Evolutionary conservation across 2,329 filamentous ascomycete genomes (phyloP).

Genomic region (Ramichloridium luteum): DNA sequence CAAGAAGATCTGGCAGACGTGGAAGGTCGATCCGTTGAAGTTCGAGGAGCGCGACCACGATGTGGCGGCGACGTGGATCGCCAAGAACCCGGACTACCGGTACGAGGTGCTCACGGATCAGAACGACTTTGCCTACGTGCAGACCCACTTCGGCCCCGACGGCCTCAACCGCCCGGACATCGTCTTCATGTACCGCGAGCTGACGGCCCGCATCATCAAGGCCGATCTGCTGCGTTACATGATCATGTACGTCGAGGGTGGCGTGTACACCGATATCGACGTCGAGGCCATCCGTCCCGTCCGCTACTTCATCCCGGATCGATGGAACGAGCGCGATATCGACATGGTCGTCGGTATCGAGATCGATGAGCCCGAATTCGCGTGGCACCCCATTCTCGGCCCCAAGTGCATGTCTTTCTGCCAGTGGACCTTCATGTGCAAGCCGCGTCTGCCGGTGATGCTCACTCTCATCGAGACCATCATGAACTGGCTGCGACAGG

Average conservation of each 20-base stretch:
- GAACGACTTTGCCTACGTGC: slow-evolving; percentile 56
- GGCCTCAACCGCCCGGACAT: slow-evolving; percentile 58
- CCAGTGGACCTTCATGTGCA: slow-evolving; percentile 64
- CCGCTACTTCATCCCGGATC: slow-evolving; percentile 48
- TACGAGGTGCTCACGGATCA: slow-evolving; percentile 60
- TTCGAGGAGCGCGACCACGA: slow-evolving; percentile 53
- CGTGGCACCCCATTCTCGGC: slow-evolving; percentile 52
- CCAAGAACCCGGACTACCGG: slow-evolving; percentile 53
- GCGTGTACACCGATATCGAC: slow-evolving; percentile 49
- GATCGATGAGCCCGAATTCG: slow-evolving; percentile 56
- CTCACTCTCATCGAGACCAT: slow-evolving; percentile 56
- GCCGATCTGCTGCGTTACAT: slow-evolving; percentile 55
- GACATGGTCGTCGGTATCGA: slow-evolving; percentile 60
- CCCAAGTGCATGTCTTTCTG: slow-evolving; percentile 59
- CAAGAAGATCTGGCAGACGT: slow-evolving; percentile 64
- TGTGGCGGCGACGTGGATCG: slow-evolving; percentile 51
- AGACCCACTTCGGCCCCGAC: slow-evolving; percentile 52
- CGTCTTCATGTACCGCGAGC: slow-evolving; percentile 46
- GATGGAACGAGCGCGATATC: slow-evolving; percentile 51
- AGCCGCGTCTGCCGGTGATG: slow-evolving; percentile 56
- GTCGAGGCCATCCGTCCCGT: slow-evolving; percentile 44
- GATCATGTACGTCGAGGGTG: slow-evolving; percentile 55
- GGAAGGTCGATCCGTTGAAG: slow-evolving; percentile 56
- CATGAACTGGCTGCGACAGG: slow-evolving; percentile 50
- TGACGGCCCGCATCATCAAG: slow-evolving; percentile 54